Base-by-base conservation (phyloP, 2,329 filamentous ascomycete species). In the Chalaropsis ovoidea region DNA sequence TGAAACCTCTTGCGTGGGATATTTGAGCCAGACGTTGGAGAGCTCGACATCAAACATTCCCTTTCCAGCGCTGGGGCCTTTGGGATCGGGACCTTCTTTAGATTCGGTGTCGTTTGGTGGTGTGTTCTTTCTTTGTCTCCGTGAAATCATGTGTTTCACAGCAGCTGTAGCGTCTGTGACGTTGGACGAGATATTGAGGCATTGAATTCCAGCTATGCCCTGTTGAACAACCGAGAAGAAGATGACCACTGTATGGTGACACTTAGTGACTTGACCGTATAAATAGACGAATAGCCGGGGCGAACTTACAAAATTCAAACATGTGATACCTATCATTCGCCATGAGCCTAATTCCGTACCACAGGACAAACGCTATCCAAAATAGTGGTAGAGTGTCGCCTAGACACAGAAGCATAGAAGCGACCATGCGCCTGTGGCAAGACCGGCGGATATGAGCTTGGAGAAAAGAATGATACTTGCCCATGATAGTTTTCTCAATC, bases 151-250 rank as follows among this genome's bases (percentile, higher is more conserved):
- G 17, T 83, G 78, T 70, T 85, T 86, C 4, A 83, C 79, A 0
- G 83, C 83, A 0, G 79, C 81, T 0, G 80, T 77, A 3, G 81
- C 82, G 72, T 85, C 82, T 1, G 83, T 83, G 0, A 81, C 80
- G 68, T 86, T 88, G 6, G 85, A 83, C 0, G 83, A 83, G 69
- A 88, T 87, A 52, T 82, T 82, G 68, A 90, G 83, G 65, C 85
- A 83, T 68, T 86, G 81, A 0, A 86, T 87, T 1, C 61, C 64
- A 13, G 63, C 60, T 13, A 68, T 66, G 1, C 65, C 67, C 41
- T 68, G 67, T 35, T 69, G 68, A 24, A 69, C 63, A 17, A 64
- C 64, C 7, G 65, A 64, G 11, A 68, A 67, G 22, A 68, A 67
- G 10, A 68, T 65, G n/a, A 69, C 61, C 19, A 69, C 68, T 69